phyloP scores from a whole-genome alignment of 805 yeast genomes.

The Lipomyces sp. region DNA sequence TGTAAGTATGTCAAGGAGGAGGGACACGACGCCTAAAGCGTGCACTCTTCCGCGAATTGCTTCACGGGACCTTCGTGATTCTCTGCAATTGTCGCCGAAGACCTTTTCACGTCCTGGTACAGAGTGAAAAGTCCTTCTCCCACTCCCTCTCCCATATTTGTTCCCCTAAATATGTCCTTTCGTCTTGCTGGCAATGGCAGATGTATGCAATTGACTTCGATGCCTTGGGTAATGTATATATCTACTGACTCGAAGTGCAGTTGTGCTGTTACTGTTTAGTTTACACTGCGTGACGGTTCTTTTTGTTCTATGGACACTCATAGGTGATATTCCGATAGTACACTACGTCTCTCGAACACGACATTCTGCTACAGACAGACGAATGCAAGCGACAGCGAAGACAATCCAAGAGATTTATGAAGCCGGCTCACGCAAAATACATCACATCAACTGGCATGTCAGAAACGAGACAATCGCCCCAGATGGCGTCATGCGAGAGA shows the following conservation, averaged over 20 bases:
- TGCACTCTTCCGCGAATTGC: too few relatives aligned
- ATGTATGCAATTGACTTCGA: too few relatives aligned
- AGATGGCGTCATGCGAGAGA: conserved; percentile 48
- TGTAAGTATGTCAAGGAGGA: too few relatives aligned
- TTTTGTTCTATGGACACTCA: background rate
- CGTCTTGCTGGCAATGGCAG: too few relatives aligned
- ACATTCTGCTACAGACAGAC: background rate
- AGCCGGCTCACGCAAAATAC: background rate
- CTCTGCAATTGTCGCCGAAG: too few relatives aligned
- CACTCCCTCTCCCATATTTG: too few relatives aligned
- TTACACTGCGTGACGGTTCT: background rate
- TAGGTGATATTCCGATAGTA: background rate
- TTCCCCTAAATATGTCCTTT: too few relatives aligned
- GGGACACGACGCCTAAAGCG: too few relatives aligned
- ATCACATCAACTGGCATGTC: conserved; percentile 19
- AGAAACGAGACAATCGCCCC: conserved; percentile 27
- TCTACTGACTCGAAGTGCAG: background rate
- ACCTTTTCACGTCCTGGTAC: too few relatives aligned
- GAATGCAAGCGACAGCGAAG: conserved; percentile 13
- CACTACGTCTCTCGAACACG: background rate
- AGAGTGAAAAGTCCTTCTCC: too few relatives aligned
- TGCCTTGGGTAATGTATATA: background rate
- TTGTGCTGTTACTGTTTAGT: background rate
- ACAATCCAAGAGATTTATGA: conserved; percentile 6
- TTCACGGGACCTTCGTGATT: too few relatives aligned